These are phyloP conservation scores for Malus hybrid DNA, from an alignment of 331 rosid species.

Conservation along the genomic window DNA sequence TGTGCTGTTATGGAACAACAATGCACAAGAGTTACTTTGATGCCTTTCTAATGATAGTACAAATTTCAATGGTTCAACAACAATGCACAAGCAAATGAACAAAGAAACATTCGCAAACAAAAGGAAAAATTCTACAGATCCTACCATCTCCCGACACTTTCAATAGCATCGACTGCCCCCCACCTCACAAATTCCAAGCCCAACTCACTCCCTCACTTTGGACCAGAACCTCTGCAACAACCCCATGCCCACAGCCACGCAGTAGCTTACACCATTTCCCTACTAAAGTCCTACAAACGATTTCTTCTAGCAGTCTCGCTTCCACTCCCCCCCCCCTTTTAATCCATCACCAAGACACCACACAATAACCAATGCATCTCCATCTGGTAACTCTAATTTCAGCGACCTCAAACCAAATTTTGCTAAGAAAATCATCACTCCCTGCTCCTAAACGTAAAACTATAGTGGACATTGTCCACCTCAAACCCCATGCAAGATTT, in stretches of 20 bases:
- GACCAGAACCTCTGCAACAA: too few species aligned
- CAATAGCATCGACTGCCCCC: not conserved
- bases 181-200: not conserved
- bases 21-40: not conserved
- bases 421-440: not conserved
- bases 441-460: not conserved
- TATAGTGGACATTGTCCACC: not conserved
- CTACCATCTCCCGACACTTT: not conserved
- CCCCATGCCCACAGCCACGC: not conserved
- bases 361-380: not conserved
- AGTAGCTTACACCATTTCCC: not conserved
- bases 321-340: not conserved
- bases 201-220: not conserved
- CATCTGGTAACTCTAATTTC: not conserved
- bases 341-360: not conserved
- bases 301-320: not conserved
- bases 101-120: too few species aligned
- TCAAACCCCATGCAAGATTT: not conserved
- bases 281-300: not conserved
- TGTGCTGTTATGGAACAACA: constrained; percentile 39
- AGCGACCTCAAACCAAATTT: not conserved
- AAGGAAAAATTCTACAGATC: not conserved
- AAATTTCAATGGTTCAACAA: not conserved
- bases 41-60: not conserved
- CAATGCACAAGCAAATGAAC: not conserved